Evolutionary conservation across 441 rosid species (phyloP), one percentile per base, ranked within the genome.

Genomic region (Rhodomyrtus psidioides): DNA sequence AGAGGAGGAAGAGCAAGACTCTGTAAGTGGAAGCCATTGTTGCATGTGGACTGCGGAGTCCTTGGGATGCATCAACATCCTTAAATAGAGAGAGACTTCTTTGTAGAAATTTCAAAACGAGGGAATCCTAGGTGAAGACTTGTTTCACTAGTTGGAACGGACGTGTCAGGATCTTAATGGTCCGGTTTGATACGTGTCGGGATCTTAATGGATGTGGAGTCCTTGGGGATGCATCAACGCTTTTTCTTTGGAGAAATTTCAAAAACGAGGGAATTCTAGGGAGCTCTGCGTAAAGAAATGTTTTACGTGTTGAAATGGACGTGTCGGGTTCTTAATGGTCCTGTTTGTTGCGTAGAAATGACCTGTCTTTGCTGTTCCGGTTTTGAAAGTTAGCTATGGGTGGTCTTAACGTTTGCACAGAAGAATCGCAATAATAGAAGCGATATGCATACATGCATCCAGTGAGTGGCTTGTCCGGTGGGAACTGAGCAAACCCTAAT

Each of bases 1-100:
- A 87, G 84, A 82, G 88, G 53, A 56, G 83, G 62, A 86, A 84
- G 74, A 62, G 83, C 59, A 39, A 44, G 82, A 12, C 53, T 7
- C 42, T 8, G 79, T 6, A 5, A 54, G 83, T 1, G n/a, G 49
- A 70, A 70, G 79, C n/a, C 79, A 70, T 70, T 10, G 6, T 21
- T 21, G 49, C 26, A 21, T 6, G 49, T 34, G 15, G 39, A 65
- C 10, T 6, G 49, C 19, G 15, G 39, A 65, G 49, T 19, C 24
- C 49, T 10, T 1, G 79, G 79, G 79, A 70, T 10, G 79, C 79
- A 70, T 39, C n/a, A 23, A 5, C 49, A 39, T 39, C 79, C 79
- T 21, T 70, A 19, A 34, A 21, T 70, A 34, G 21, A n/a, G 49
- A 39, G 13, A 1, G 49, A 9, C 15, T 19, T 70, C 4, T 34